phyloP scores from a whole-genome alignment of 768 basidiomycete species.

The Lactarius indigo region DNA sequence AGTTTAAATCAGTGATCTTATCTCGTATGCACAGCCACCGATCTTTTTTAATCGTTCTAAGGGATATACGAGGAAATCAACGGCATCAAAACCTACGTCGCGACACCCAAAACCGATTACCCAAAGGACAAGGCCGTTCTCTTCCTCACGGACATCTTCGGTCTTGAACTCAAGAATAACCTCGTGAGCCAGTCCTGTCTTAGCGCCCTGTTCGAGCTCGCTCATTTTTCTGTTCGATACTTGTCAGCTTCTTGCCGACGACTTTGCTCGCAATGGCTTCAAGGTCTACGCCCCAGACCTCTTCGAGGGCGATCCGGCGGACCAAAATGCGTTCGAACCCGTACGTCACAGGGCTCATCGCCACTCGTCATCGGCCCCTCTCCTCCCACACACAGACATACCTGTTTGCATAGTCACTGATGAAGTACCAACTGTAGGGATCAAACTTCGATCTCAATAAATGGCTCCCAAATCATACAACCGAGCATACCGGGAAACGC shows the following conservation, averaged over 20 bases:
- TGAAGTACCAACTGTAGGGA: not conserved
- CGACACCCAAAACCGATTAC: constrained; percentile 38
- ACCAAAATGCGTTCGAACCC: constrained; percentile 22
- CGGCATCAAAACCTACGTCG: constrained; percentile 40
- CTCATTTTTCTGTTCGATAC: not conserved
- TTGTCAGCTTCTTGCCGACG: constrained; percentile 41
- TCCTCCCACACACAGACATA: not conserved
- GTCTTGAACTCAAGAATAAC: constrained; percentile 35
- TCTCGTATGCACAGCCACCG: not conserved
- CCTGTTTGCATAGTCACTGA: not conserved
- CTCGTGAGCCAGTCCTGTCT: constrained; percentile 24
- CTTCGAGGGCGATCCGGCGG: constrained; percentile 29
- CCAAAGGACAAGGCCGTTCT: constrained; percentile 41
- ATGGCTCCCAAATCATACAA: constrained; percentile 25
- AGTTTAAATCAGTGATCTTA: not conserved
- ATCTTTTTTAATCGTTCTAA: constrained; percentile 9
- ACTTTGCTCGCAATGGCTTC: constrained; percentile 41
- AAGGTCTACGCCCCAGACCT: constrained; percentile 22
- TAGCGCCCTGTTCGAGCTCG: not conserved
- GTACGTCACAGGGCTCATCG: constrained; percentile 7
- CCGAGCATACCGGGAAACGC: constrained; percentile 20
- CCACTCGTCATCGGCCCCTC: not conserved
- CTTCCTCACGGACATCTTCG: constrained; percentile 40
- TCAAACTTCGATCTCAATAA: not conserved
- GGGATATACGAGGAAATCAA: constrained; percentile 36